Percentiles rank a stretch among this genome's conserved stretches.
Conservation (phyloP, 2,329 filamentous ascomycete species). For the Cladorrhinum sp. region DNA sequence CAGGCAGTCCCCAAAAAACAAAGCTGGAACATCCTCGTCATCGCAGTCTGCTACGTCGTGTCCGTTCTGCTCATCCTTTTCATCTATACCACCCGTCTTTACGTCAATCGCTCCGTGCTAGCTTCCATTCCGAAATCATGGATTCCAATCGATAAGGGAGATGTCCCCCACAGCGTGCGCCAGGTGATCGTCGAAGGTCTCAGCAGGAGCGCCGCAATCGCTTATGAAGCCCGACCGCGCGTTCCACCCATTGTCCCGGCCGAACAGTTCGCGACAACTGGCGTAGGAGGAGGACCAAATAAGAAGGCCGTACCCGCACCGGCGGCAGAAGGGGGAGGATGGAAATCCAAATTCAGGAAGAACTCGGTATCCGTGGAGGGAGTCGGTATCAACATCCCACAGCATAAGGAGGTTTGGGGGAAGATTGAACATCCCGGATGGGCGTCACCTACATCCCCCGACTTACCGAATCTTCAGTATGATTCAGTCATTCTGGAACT, state of each 20-base stretch:
- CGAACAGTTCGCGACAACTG: conserved; percentile 5
- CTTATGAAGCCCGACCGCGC: conserved; percentile 72
- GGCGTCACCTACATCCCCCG: conserved; percentile 73
- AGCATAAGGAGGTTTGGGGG: conserved; percentile 64
- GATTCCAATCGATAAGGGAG: conserved; percentile 81
- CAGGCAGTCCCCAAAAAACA: conserved; percentile 67
- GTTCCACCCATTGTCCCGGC: conserved; percentile 36
- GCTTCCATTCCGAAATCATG: conserved; percentile 81
- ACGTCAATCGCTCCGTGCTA: conserved; percentile 77
- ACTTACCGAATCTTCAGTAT: conserved; percentile 81
- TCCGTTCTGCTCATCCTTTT: conserved; percentile 68
- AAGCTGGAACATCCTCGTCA: conserved; percentile 77
- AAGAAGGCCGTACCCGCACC: conserved; percentile 1
- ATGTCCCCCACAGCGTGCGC: conserved; percentile 71
- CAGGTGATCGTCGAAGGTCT: conserved; percentile 72
- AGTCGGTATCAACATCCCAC: conserved; percentile 44
- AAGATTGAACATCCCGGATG: conserved; percentile 83
- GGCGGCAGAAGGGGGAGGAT: background rate
- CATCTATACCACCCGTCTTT: conserved; percentile 80
- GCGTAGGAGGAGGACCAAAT: background rate
- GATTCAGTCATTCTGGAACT: conserved; percentile 76
- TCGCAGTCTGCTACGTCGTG: conserved; percentile 71
- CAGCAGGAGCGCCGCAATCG: conserved; percentile 73
- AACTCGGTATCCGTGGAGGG: conserved; percentile 35
- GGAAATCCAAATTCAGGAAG: conserved; percentile 18